These are phyloP conservation scores for Oryza longistaminata DNA, from an alignment of 176 grass and related monocot genomes.

Conservation along the genomic window DNA sequence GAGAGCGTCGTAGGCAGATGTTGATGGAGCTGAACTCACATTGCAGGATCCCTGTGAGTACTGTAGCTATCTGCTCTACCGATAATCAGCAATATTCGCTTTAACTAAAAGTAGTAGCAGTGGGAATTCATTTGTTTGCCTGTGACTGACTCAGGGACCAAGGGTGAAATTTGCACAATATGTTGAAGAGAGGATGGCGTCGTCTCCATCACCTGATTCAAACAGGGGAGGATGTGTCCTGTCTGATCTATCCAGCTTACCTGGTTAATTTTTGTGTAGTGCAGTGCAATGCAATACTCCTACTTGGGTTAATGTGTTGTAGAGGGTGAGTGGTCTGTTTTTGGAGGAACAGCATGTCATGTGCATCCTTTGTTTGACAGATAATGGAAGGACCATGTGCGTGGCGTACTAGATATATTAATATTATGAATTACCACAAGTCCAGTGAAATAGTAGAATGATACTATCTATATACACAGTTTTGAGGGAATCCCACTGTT, in stretches of 20 bases:
- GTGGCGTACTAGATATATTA: neutral
- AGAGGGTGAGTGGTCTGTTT: neutral
- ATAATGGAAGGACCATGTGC: neutral
- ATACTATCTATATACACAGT: neutral
- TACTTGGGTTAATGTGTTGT: neutral
- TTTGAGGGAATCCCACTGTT: too few relatives aligned
- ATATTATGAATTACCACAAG: too few relatives aligned
- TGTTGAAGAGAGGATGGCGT: slow-evolving; percentile 44
- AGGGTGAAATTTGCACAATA: slow-evolving; percentile 59
- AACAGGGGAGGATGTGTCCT: neutral
- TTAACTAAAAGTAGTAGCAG: neutral
- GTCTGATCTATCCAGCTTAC: neutral
- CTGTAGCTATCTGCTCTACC: slow-evolving; percentile 9
- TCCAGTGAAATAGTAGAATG: neutral
- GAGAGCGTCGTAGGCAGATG: slow-evolving; percentile 59
- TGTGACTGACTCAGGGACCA: slow-evolving; percentile 54
- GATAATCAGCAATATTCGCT: neutral
- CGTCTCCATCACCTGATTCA: neutral
- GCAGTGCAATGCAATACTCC: neutral
- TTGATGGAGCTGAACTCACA: slow-evolving; percentile 59
- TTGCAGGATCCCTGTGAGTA: slow-evolving; percentile 62
- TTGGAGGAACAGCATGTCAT: neutral
- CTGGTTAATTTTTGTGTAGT: neutral
- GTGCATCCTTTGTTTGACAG: neutral
- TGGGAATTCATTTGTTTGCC: neutral